Base-by-base conservation (phyloP, 169 alveolate species). In the Cyclospora cayetanensis region DNA sequence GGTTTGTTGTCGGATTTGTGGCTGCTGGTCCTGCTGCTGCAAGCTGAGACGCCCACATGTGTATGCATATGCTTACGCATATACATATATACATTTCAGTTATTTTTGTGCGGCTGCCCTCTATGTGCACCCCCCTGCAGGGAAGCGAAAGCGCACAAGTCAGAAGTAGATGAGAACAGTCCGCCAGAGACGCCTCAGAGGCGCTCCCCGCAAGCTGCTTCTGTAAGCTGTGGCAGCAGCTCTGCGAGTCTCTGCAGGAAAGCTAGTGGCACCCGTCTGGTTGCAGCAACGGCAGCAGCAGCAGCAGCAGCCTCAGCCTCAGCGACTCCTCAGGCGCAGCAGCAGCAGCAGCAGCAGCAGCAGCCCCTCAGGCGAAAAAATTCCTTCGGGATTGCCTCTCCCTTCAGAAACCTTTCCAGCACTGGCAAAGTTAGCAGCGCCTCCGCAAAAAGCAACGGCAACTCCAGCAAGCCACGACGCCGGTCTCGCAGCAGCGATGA, bases 401-500 rank as follows among this genome's bases (percentile, higher is more conserved):
- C 70, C 15, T 22, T 55, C 4, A 9, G 25, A 22, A 22, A 4
- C 31, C 4, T 11, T 29, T 9, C 15, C 70, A 55, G 70, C 70
- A 55, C 34, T 29, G n/a, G 70, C 70, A 46, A 46, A 46, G n/a
- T n/a, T 15, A 46, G 60, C 60, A 46, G 60, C 60, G 15, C n/a
- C 60, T 11, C 60, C 60, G 60, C n/a, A n/a, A 15, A 15, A 11
- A 15, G 11, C 70, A 55, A 29, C 70, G n/a, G 70, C 70, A 55
- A 29, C 70, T 11, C 34, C 70, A 55, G 70, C 70, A 55, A 22
- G 70, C 34, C 27, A 20, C 15, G 70, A 29, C 70, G 70, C 7
- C 15, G 70, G 70, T 55, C 70, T 22, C 70, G 70, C 70, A 55
- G 70, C 70, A 55, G 70, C 70, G 70, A 22, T 29, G 70, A 55